Conservation (phyloP, 805 yeast genomes). For the Yarrowia porcina region DNA sequence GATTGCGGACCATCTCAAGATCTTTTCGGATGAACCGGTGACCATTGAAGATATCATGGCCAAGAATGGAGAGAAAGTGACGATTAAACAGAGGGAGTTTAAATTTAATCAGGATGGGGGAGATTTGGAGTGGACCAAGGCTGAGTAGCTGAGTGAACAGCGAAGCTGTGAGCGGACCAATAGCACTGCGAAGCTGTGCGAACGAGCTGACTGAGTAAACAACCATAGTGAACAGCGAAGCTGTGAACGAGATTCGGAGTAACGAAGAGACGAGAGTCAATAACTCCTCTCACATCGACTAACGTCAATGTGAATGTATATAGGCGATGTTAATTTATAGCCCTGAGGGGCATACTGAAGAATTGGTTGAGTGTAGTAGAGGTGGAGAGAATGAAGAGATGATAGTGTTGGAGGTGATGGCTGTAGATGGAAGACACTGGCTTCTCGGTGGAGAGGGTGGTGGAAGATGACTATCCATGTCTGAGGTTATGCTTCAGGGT, state of each 20-base stretch:
- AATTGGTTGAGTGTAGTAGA: too few relatives aligned
- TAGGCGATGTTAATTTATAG: slow-evolving; percentile 12
- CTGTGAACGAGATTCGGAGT: too few relatives aligned
- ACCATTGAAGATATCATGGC: slow-evolving; percentile 76
- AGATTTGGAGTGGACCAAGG: slow-evolving; percentile 34
- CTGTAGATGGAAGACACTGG: too few relatives aligned
- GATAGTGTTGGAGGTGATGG: too few relatives aligned
- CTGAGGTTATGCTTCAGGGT: too few relatives aligned
- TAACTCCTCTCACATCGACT: too few relatives aligned
- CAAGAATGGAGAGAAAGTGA: slow-evolving; percentile 68
- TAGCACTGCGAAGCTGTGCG: not conserved
- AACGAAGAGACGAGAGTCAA: too few relatives aligned
- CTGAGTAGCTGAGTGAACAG: slow-evolving; percentile 27
- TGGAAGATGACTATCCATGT: too few relatives aligned
- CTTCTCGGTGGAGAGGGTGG: too few relatives aligned
- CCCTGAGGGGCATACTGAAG: not conserved
- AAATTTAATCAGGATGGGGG: slow-evolving; percentile 33
- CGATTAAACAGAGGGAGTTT: slow-evolving; percentile 51
- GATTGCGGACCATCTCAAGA: slow-evolving; percentile 83
- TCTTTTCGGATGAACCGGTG: slow-evolving; percentile 72
- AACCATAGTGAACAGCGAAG: not conserved
- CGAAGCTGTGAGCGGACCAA: not conserved
- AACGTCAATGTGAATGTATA: too few relatives aligned
- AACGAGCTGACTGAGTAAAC: too few relatives aligned
- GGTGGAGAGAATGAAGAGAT: too few relatives aligned